Evolutionary conservation across 129 eudicot species (phyloP), one percentile per base, ranked within the genome.

Genomic region (Lactuca saligna): DNA sequence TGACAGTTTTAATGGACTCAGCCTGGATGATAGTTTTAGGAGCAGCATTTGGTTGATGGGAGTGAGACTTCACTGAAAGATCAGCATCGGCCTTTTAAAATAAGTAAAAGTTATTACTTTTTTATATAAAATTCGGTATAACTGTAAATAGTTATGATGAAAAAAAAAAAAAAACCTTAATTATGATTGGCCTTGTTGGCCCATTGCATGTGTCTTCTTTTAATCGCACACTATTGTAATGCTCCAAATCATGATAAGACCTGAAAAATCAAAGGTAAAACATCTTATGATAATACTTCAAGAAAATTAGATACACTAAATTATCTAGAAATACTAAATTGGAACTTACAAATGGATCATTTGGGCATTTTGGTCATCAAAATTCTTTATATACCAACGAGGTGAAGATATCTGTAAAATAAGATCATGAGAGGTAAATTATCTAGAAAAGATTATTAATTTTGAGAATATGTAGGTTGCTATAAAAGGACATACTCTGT

Each of bases 181-280:
- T 86, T 57, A 68, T 66, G 39, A 88, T 73, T 54, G 95, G 89
- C 76, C 77, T 84, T 64, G 98, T 79, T 71, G 98, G 91, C 74
- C 98, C 98, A 72, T 50, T 37, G 67, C 96, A 82, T 63, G 88
- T 78, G 74, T 91, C 98, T 35, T 91, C 96, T 72, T 87, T 90
- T 16, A 73, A 70, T 33, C 95, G 77, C 34, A 91, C 89, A 70
- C 97, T 91, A 61, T 91, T 91, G 71, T 91, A 91, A 77, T 92
- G 98, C 74, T 88, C 95, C 61, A 85, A 88, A 57, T 92, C 96
- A 86, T 92, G 98, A 81, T 88, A 92, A 54, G 95, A 89, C 73
- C 98, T 92, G 95, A 73, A 25, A 25, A 84, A 56, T 5, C 39
- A 50, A 69, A 69, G 11, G 16, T 54, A 14, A 41, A 3, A 42